These are phyloP conservation scores for Camellia sinensis DNA, from an alignment of 148 eudicot species.

Conservation along the genomic window DNA sequence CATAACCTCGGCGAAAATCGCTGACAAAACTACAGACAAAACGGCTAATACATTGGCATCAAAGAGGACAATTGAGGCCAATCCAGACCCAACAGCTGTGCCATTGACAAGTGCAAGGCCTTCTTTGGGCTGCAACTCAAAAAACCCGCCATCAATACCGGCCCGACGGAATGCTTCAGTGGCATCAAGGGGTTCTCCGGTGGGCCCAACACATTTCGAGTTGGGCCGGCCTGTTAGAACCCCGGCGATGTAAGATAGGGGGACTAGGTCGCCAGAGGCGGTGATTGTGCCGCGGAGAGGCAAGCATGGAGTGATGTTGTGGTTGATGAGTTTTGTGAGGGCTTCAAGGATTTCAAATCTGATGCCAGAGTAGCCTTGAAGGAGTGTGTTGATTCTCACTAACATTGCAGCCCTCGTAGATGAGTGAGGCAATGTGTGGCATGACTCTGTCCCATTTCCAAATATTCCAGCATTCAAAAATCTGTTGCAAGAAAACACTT, in stretches of 20 bases:
- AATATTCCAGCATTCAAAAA: neutral
- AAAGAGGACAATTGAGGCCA: slow-evolving; percentile 24
- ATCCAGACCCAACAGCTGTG: slow-evolving; percentile 24
- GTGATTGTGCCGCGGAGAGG: neutral
- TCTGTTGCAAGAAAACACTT: neutral
- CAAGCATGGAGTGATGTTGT: neutral
- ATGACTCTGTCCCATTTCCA: neutral
- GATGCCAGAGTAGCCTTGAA: neutral
- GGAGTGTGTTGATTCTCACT: neutral
- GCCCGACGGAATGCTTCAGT: slow-evolving; percentile 8
- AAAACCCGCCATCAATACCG: slow-evolving; percentile 21
- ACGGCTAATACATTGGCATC: slow-evolving; percentile 21
- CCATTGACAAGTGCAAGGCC: slow-evolving; percentile 30
- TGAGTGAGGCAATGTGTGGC: neutral
- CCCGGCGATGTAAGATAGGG: neutral
- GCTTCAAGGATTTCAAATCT: neutral
- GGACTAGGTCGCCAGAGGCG: neutral
- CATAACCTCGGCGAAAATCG: slow-evolving; percentile 26
- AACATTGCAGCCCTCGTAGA: neutral
- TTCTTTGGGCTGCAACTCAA: slow-evolving; percentile 30
- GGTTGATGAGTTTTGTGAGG: neutral
- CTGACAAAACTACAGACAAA: slow-evolving; percentile 18
- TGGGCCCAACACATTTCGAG: slow-evolving; percentile 14
- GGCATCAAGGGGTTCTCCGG: slow-evolving; percentile 13
- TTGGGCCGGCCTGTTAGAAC: neutral